Conservation (phyloP, 2,329 filamentous ascomycete species). For the Sporothrix globosa region DNA sequence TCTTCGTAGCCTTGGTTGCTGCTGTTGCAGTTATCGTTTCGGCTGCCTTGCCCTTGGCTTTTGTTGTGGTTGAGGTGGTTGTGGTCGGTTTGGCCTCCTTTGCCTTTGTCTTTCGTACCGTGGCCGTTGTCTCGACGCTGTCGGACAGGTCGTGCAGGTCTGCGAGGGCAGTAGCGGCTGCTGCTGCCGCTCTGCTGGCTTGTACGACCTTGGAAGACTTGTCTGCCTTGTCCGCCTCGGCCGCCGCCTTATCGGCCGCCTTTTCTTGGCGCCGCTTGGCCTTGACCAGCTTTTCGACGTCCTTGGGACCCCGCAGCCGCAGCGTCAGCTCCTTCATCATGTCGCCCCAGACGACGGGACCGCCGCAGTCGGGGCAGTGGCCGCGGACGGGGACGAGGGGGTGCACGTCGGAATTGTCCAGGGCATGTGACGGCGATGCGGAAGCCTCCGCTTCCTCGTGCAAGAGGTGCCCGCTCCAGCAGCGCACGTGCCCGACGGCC, state of each 20-base stretch:
- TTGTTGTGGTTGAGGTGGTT: background rate
- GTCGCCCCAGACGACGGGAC: constrained; percentile 68
- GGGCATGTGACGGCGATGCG: no score
- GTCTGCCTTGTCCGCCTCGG: background rate
- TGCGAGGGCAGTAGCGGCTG: background rate
- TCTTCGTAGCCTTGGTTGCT: constrained; percentile 15
- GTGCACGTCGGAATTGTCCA: constrained; percentile 28
- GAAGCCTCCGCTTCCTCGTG: constrained; percentile 38
- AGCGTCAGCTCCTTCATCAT: constrained; percentile 83
- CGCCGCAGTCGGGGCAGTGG: constrained; percentile 70
- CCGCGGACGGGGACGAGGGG: constrained; percentile 69
- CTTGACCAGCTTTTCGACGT: constrained; percentile 70
- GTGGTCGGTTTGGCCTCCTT: background rate
- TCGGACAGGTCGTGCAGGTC: background rate
- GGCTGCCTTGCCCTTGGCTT: constrained; percentile 22
- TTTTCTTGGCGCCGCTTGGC: constrained; percentile 35
- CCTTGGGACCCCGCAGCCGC: constrained; percentile 69
- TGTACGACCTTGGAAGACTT: no score
- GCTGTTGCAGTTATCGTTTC: background rate
- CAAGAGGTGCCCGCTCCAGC: constrained; percentile 61
- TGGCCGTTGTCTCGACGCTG: background rate
- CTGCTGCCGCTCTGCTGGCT: background rate
- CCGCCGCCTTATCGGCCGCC: constrained; percentile 13
- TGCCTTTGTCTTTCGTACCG: background rate
- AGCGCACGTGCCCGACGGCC: constrained; percentile 62